Conservation (phyloP, 1,139 yeast species). For the Saccharomyces hybrid region DNA sequence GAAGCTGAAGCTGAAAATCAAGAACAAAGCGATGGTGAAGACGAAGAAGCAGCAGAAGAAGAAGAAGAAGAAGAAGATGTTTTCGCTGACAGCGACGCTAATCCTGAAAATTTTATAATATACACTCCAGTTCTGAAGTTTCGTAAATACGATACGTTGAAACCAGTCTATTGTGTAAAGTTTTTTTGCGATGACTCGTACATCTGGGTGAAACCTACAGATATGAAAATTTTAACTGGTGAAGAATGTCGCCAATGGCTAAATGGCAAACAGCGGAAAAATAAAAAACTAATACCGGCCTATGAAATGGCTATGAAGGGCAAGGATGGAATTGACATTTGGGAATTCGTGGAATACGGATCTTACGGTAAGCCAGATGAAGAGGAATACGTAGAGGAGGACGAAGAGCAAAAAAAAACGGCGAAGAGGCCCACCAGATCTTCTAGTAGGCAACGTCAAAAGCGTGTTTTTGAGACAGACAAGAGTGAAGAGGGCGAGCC, state of each 20-base stretch:
- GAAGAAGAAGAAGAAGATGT: constrained; percentile 19
- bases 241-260: constrained; percentile 27
- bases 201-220: constrained; percentile 27
- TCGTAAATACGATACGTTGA: constrained; percentile 16
- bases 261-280: constrained; percentile 14
- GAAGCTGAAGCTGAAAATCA: constrained; percentile 19
- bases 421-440: constrained; percentile 7
- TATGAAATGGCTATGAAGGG: constrained; percentile 28
- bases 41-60: constrained; percentile 3
- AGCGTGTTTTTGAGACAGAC: constrained; percentile 8
- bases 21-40: constrained; percentile 12
- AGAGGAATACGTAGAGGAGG: constrained; percentile 11
- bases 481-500: constrained; percentile 5
- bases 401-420: constrained; percentile 1
- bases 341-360: constrained; percentile 31
- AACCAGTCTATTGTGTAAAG: constrained; percentile 27
- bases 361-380: constrained; percentile 23
- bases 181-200: constrained; percentile 31
- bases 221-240: constrained; percentile 15
- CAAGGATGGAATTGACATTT: constrained; percentile 24
- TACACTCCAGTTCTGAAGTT: constrained; percentile 25
- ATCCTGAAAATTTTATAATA: constrained; percentile 20
- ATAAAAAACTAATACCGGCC: constrained; percentile 27
- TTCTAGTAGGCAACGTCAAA: constrained; percentile 11
- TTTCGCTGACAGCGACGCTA: not conserved